Percentiles rank a stretch among this genome's conserved stretches.
phyloP scores from a whole-genome alignment of 2,329 filamentous ascomycete genomes.

The Colletotrichum echinochloae region DNA sequence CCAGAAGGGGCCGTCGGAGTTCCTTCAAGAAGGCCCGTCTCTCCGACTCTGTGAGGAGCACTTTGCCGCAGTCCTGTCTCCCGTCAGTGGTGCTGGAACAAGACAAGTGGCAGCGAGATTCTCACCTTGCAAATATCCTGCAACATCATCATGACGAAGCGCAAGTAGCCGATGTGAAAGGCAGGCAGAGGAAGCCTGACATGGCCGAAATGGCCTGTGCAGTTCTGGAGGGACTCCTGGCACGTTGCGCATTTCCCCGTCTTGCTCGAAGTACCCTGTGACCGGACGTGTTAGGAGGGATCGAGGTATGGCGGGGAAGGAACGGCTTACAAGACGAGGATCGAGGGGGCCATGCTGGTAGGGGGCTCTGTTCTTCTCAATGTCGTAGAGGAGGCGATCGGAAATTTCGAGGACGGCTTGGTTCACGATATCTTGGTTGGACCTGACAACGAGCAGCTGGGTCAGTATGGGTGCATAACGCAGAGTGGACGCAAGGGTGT shows the following conservation, averaged over 20 bases:
- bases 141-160: constrained; percentile 90
- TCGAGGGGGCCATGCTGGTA: constrained; percentile 90
- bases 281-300: neutral
- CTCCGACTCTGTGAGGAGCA: constrained; percentile 85
- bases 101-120: neutral
- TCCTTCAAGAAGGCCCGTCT: constrained; percentile 82
- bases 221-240: constrained; percentile 81
- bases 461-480: neutral
- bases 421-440: constrained; percentile 93
- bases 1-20: constrained; percentile 82
- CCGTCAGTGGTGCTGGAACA: neutral
- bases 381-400: constrained; percentile 93
- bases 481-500: neutral
- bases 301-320: neutral
- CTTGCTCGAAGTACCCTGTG: constrained; percentile 86
- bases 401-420: constrained; percentile 95
- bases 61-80: constrained; percentile 78
- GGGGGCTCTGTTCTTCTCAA: constrained; percentile 80
- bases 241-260: constrained; percentile 84
- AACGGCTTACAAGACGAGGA: constrained; percentile 71
- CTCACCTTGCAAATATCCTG: constrained; percentile 91
- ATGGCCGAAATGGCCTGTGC: constrained; percentile 96
- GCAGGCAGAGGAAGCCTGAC: constrained; percentile 90
- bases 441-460: constrained; percentile 62
- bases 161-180: constrained; percentile 96